Evolutionary conservation across 306 rosid species (phyloP), one percentile per base, ranked within the genome.

Genomic region (Vicia sativa): DNA sequence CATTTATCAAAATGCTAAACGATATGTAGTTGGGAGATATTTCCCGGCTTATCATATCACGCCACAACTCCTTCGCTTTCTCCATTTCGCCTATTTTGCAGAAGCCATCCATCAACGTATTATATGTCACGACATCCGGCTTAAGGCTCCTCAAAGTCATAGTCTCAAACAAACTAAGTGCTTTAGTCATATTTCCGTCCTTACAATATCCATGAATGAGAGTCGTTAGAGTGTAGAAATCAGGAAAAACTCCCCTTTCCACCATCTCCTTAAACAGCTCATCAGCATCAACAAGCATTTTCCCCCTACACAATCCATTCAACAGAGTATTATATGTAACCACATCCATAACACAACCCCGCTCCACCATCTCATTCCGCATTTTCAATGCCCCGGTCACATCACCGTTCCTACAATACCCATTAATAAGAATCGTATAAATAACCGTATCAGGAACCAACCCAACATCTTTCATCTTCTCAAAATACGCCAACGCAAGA

Each of bases 191-290:
- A 78, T 88, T 83, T 52, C 96, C 91, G 29, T 73, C 80, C 80
- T 83, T 90, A 39, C 91, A 90, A 76, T 86, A 90, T 7, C 97
- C 97, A 68, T 78, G 84, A 74, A 93, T 93, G 52, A 93, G 95
- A 18, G 98, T 87, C 37, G 98, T 90, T 46, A 82, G 73, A 41
- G 98, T 86, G 78, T 78, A 90, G 70, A 85, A 93, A 82, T 90
- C 98, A 12, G 97, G 96, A 82, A 86, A 75, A 56, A 90, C 81
- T 58, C 96, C 97, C 74, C 96, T 83, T 74, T 90, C 95, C 62
- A 83, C 58, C 97, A 93, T 93, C 86, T 90, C 96, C 73, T 77
- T 79, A 59, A 82, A 88, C 55, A 93, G 71, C 64, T 45, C 70
- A 71, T 87, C 91, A 13, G 98, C 96, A 34, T 92, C 93, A 60